A percentile compares a stretch with the other conserved stretches of the same genome.
phyloP scores from a whole-genome alignment of 495 filamentous ascomycete genomes.

The Xylaria palmicola region DNA sequence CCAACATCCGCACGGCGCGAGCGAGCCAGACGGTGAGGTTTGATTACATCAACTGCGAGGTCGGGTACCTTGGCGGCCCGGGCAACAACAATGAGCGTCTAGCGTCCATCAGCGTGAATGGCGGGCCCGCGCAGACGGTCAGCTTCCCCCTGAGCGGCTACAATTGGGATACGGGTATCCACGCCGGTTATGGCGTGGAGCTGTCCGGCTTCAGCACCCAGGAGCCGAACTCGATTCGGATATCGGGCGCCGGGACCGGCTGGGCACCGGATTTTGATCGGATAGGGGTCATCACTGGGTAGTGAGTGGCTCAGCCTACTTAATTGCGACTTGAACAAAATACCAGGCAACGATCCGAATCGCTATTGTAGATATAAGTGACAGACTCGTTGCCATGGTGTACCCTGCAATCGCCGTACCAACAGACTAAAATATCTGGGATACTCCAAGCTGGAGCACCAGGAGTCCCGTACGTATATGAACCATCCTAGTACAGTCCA shows the following conservation, averaged over 20 bases:
- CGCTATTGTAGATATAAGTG: too few relatives aligned
- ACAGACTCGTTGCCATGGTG: too few relatives aligned
- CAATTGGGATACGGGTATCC: neutral
- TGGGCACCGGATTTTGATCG: constrained; percentile 7
- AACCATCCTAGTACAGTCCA: too few relatives aligned
- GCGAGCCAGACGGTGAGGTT: constrained; percentile 6
- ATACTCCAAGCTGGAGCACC: too few relatives aligned
- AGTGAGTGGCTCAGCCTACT: too few relatives aligned
- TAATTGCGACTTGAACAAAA: too few relatives aligned
- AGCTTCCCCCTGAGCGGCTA: constrained; percentile 8
- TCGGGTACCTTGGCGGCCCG: neutral
- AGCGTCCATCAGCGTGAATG: constrained; percentile 3
- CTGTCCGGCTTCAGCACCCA: neutral
- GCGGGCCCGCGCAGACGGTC: neutral
- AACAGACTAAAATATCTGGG: too few relatives aligned
- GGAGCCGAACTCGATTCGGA: neutral
- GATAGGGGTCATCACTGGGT: neutral
- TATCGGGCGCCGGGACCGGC: neutral
- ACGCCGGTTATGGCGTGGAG: neutral
- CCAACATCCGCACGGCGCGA: neutral
- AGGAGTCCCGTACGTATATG: too few relatives aligned
- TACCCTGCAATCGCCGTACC: too few relatives aligned
- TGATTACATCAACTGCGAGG: constrained; percentile 2
- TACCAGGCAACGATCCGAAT: too few relatives aligned
- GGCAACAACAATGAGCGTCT: neutral